Percentiles rank a stretch among this genome's conserved stretches.
These are phyloP conservation scores for Cantharellus cinnabarinus DNA, from an alignment of 768 basidiomycete genomes.

Conservation along the genomic window DNA sequence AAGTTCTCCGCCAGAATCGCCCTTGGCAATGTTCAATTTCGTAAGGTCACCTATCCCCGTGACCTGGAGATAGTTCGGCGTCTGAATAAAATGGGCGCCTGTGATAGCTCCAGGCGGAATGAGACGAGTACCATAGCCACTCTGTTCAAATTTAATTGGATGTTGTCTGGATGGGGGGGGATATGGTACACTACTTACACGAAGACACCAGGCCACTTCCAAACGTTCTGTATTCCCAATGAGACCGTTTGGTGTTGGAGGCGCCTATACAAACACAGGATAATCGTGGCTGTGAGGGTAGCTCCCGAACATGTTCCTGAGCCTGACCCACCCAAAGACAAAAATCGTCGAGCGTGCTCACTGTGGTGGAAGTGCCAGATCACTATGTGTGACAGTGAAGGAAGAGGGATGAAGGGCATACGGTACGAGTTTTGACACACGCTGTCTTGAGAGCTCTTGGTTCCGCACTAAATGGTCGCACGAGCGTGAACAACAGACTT, in stretches of 20 bases:
- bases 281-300: too few species aligned
- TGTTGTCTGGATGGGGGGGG: not conserved
- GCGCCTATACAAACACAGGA: too few species aligned
- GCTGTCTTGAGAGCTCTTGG: constrained; percentile 31
- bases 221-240: not conserved
- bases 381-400: not conserved
- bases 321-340: constrained; percentile 17
- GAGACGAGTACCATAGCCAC: constrained; percentile 17
- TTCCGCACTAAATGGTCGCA: constrained; percentile 28
- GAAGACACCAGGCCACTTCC: not conserved
- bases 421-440: constrained; percentile 44
- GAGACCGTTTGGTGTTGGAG: too few species aligned
- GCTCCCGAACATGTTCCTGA: too few species aligned
- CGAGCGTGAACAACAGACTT: not conserved
- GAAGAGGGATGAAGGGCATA: not conserved
- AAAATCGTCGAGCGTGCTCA: constrained; percentile 27
- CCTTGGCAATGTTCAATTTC: constrained; percentile 19
- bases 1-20: constrained; percentile 23
- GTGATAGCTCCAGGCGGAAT: constrained; percentile 24
- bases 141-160: constrained; percentile 19
- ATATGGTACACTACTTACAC: not conserved
- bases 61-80: constrained; percentile 24
- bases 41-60: constrained; percentile 23
- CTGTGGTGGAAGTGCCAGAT: not conserved
- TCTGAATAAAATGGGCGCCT: constrained; percentile 25